A percentile compares a stretch with the other conserved stretches of the same genome.
Conservation (phyloP, 371 early-diverging fungal species). For the Syncephalis plumigaleata region DNA sequence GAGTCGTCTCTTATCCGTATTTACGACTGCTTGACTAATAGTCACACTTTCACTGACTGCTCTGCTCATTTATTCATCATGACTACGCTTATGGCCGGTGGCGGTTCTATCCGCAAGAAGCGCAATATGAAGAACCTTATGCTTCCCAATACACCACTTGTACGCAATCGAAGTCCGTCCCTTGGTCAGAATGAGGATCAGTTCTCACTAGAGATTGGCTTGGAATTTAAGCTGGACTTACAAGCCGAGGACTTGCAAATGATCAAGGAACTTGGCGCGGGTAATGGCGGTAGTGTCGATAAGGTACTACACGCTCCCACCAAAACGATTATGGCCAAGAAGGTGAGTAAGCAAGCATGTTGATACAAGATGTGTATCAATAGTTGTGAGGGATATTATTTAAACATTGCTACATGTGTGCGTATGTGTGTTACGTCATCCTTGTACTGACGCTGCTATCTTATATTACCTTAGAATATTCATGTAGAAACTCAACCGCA, state of each 20-base stretch:
- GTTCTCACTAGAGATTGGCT: slow-evolving; percentile 43
- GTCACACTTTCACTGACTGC: no score
- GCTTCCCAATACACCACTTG: slow-evolving; percentile 16
- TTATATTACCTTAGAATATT: slow-evolving; percentile 67
- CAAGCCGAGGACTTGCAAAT: slow-evolving; percentile 64
- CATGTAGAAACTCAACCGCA: slow-evolving; percentile 54
- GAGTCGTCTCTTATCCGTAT: no score
- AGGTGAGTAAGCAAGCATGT: slow-evolving; percentile 22
- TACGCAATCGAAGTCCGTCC: slow-evolving; percentile 1
- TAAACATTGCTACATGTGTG: no score
- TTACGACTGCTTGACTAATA: no score
- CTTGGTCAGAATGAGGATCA: slow-evolving; percentile 1
- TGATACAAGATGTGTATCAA: no score
- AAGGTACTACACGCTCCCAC: slow-evolving; percentile 62
- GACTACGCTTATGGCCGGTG: slow-evolving; percentile 11
- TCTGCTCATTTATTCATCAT: no score
- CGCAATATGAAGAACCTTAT: slow-evolving; percentile 54
- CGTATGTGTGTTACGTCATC: no score
- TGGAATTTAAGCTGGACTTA: slow-evolving; percentile 57
- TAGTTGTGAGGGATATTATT: no score
- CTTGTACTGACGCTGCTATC: no score
- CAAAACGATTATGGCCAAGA: slow-evolving; percentile 69
- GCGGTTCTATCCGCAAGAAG: slow-evolving; percentile 41
- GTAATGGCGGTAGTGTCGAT: slow-evolving; percentile 77
- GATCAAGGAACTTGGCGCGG: slow-evolving; percentile 69